A percentile compares a stretch with the other conserved stretches of the same genome.
Conservation (phyloP, 306 rosid species). For the Trifolium dubium region DNA sequence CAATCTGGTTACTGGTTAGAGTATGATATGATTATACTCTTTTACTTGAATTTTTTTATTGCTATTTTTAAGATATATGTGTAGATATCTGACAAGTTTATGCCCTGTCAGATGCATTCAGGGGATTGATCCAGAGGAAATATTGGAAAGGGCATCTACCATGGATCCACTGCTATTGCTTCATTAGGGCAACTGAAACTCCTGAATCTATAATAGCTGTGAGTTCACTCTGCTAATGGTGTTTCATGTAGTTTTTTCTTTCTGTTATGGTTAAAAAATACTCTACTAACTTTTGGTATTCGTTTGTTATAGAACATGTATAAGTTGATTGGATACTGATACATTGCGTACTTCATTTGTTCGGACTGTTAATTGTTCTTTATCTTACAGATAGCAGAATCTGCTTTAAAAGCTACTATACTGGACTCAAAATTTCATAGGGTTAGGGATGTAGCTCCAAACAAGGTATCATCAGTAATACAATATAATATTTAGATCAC, state of each 20-base stretch:
- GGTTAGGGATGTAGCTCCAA: conserved; percentile 97
- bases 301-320: too few species aligned
- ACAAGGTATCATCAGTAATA: conserved; percentile 64
- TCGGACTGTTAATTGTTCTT: conserved; percentile 28
- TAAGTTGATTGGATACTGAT: neutral
- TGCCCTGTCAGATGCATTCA: conserved; percentile 71
- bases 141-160: conserved; percentile 85
- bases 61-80: conserved; percentile 28
- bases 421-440: conserved; percentile 69
- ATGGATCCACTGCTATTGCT: conserved; percentile 92
- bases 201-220: conserved; percentile 70
- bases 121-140: conserved; percentile 61
- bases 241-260: neutral
- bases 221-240: conserved; percentile 47
- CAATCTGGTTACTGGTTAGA: conserved; percentile 27
- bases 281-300: conserved; percentile 5
- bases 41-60: conserved; percentile 16
- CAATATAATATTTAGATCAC: conserved; percentile 8
- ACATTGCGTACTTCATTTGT: conserved; percentile 7
- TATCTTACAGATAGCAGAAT: conserved; percentile 77
- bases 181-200: conserved; percentile 81
- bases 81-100: conserved; percentile 27
- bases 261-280: conserved; percentile 7
- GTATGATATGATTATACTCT: neutral
- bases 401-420: conserved; percentile 68